Percentiles rank a stretch among this genome's conserved stretches.
Conservation (phyloP, 352 stramenopile species). For the Phytophthora sojae region DNA sequence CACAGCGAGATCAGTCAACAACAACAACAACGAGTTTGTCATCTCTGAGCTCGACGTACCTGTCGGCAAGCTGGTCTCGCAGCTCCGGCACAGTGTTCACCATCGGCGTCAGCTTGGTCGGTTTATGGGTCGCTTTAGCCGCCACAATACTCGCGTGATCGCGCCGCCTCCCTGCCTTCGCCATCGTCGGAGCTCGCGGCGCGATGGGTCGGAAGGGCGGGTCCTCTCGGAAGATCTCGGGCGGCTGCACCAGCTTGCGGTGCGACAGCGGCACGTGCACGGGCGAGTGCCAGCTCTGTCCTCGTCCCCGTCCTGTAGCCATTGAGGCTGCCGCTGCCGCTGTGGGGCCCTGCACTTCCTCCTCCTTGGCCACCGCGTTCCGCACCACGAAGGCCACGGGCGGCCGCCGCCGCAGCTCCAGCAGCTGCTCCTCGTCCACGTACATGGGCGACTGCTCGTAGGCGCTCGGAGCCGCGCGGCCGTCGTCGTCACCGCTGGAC, state of each 20-base stretch:
- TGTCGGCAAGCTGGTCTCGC: conserved; percentile 25
- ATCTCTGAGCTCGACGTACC: conserved; percentile 20
- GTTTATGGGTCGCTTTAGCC: conserved; percentile 12
- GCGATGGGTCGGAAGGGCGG: conserved; percentile 46
- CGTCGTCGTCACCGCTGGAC: not conserved
- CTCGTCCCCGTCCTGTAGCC: conserved; percentile 5
- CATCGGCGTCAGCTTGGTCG: conserved; percentile 30
- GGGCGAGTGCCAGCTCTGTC: conserved; percentile 68
- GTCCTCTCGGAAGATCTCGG: conserved; percentile 53
- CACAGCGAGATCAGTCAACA: not conserved
- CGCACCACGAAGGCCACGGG: conserved; percentile 53
- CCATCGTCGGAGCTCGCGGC: conserved; percentile 10
- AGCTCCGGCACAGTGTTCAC: not conserved
- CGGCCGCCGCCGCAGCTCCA: conserved; percentile 45
- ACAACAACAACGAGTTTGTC: not conserved
- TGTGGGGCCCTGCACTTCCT: conserved; percentile 31
- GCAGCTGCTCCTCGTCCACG: conserved; percentile 38
- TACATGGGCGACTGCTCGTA: conserved; percentile 49
- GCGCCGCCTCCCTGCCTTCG: conserved; percentile 1
- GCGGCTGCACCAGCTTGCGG: conserved; percentile 66
- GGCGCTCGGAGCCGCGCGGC: not conserved
- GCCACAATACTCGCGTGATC: conserved; percentile 7
- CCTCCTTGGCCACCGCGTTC: conserved; percentile 30
- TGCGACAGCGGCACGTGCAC: conserved; percentile 68
- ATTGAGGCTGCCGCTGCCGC: not conserved